Evolutionary conservation across 1,284 basidiomycete species (phyloP), one percentile per base, ranked within the genome.

Genomic region (Trichosporon sp.): DNA sequence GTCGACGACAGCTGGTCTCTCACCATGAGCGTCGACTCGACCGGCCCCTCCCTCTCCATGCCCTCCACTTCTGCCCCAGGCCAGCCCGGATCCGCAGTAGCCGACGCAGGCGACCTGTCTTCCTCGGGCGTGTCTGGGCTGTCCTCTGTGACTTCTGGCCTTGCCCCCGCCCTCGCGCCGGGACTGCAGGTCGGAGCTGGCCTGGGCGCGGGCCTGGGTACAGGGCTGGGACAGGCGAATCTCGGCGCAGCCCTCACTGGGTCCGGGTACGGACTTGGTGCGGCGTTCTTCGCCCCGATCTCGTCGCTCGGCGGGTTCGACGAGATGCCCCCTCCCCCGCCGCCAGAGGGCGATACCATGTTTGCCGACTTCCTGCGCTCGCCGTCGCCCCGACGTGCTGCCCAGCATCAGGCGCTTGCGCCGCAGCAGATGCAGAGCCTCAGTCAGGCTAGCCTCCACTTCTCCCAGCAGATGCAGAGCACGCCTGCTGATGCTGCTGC

Each of bases 391-490:
- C 51, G 51, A 6, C 59, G 59, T 16, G 31, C 31, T 32, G 31
- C 59, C 7, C 11, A 12, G 14, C 31, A 21, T 2, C 59, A 63
- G 16, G 59, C 19, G 4, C 59, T 63, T 6, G 31, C 32, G 16
- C 59, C 59, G 14, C 14, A 16, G 32, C 59, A 63, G 59, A 63
- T 63, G 59, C 59, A 63, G 59, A 37, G 31, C 32, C 59, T 35
- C 59, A n/a, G 32, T 14, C 59, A 63, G 59, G 59, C 59, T 7
- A 63, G 59, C 59, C 59, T 63, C 7, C 59, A 63, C 59, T 63
- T 63, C 59, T 63, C 59, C 6, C 59, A 63, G 59, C 59, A 63
- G 59, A 63, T 63, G 59, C 59, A 63, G 59, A 63, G 59, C 59
- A 63, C 59, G 14, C 59, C 59, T 7, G 59, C 59, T 32, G 31